These are phyloP conservation scores for Pseudocercospora ulei DNA, from an alignment of 2,329 filamentous ascomycete genomes.

Conservation along the genomic window DNA sequence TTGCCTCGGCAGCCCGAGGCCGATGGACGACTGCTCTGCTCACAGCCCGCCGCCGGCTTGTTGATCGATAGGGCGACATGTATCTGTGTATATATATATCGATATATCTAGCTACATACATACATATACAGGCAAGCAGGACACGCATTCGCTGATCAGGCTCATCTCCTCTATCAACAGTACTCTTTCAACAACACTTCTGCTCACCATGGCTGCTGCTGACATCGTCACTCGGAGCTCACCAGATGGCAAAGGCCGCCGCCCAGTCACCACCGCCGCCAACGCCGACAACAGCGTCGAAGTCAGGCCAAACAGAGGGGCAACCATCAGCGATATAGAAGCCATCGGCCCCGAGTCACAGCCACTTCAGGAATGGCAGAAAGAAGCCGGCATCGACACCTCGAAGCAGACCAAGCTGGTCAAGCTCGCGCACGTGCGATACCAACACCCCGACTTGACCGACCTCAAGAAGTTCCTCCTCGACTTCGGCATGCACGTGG, in stretches of 20 bases:
- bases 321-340: conserved; percentile 35
- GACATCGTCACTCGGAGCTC: conserved; percentile 15
- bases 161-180: background rate
- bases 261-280: conserved; percentile 27
- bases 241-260: conserved; percentile 24
- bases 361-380: conserved; percentile 36
- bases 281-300: conserved; percentile 18
- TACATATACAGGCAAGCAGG: conserved; percentile 1
- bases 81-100: no score
- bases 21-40: no score
- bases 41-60: no score
- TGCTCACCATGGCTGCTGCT: conserved; percentile 2
- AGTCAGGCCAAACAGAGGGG: conserved; percentile 36
- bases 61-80: no score
- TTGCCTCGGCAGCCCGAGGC: no score
- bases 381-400: conserved; percentile 37
- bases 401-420: conserved; percentile 42
- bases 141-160: background rate
- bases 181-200: conserved; percentile 7
- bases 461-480: conserved; percentile 42
- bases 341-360: conserved; percentile 35
- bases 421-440: conserved; percentile 46
- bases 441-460: conserved; percentile 45
- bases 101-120: no score
- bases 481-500: conserved; percentile 41